Percentiles rank a stretch among this genome's conserved stretches.
Conservation (phyloP, 176 grass and related monocot genomes). For the Eremochloa ophiuroides region DNA sequence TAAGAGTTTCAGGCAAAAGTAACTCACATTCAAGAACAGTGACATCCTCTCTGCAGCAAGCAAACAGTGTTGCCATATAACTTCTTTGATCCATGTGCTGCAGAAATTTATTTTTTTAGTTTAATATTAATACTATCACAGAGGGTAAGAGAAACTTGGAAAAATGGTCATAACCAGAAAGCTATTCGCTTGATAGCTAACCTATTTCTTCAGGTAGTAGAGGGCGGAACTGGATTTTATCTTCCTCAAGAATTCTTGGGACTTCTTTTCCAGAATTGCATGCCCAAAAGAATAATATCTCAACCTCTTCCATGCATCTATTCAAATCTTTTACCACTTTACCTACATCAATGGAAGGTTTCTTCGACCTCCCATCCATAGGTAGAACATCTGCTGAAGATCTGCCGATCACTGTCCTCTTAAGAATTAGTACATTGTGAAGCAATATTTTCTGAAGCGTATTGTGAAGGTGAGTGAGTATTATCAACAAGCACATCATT, state of each 20-base stretch:
- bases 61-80: slow-evolving; percentile 40
- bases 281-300: slow-evolving; percentile 59
- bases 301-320: slow-evolving; percentile 51
- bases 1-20: background rate
- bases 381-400: background rate
- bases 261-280: slow-evolving; percentile 60
- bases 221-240: slow-evolving; percentile 57
- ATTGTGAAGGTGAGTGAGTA: background rate
- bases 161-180: slow-evolving; percentile 15
- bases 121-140: background rate
- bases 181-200: slow-evolving; percentile 2
- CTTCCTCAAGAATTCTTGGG: slow-evolving; percentile 56
- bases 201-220: slow-evolving; percentile 60
- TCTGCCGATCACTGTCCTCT: background rate
- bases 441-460: background rate
- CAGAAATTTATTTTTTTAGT: background rate
- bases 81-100: slow-evolving; percentile 43
- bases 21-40: slow-evolving; percentile 50
- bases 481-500: slow-evolving; percentile 18
- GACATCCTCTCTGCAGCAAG: slow-evolving; percentile 49
- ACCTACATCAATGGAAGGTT: background rate
- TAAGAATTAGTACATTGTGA: background rate
- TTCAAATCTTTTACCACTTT: slow-evolving; percentile 27
- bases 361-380: slow-evolving; percentile 25
- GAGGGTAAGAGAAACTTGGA: background rate